These are phyloP conservation scores for Boletus pseudopeckii DNA, from an alignment of 768 basidiomycete genomes.

Conservation along the genomic window DNA sequence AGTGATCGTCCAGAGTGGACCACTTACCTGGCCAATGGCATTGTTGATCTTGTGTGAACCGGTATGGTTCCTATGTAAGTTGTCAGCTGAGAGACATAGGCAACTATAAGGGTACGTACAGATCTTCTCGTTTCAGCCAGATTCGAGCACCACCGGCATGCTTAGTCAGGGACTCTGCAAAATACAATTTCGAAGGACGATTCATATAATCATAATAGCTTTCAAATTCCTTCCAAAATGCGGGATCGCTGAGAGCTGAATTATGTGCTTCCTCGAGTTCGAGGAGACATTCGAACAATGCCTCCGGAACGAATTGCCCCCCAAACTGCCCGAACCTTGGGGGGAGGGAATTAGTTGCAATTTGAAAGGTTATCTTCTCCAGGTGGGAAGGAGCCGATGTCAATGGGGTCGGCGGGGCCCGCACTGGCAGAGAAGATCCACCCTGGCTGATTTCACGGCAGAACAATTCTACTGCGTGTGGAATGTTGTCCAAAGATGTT, in stretches of 20 bases:
- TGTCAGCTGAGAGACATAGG: slow-evolving; percentile 1
- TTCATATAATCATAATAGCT: slow-evolving; percentile 92
- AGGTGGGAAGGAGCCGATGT: neutral
- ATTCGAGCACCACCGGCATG: slow-evolving; percentile 91
- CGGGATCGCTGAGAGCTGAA: slow-evolving; percentile 79
- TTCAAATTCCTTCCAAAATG: slow-evolving; percentile 90
- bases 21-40: slow-evolving; percentile 84
- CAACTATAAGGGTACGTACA: slow-evolving; percentile 44
- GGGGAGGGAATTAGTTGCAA: slow-evolving; percentile 54
- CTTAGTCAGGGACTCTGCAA: slow-evolving; percentile 87
- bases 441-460: slow-evolving; percentile 64
- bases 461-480: slow-evolving; percentile 62
- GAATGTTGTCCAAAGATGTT: slow-evolving; percentile 46
- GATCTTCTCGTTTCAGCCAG: slow-evolving; percentile 95
- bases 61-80: slow-evolving; percentile 78
- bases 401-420: neutral
- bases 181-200: slow-evolving; percentile 86
- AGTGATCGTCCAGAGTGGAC: neutral
- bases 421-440: slow-evolving; percentile 26
- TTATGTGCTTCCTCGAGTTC: slow-evolving; percentile 93
- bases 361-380: slow-evolving; percentile 18
- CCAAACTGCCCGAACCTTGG: slow-evolving; percentile 92
- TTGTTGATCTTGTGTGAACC: slow-evolving; percentile 99
- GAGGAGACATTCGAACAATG: slow-evolving; percentile 85
- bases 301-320: slow-evolving; percentile 96